Percentiles rank a stretch among this genome's conserved stretches.
phyloP scores from a whole-genome alignment of 1,139 yeast genomes.

The Blastobotrys capitulatus region DNA sequence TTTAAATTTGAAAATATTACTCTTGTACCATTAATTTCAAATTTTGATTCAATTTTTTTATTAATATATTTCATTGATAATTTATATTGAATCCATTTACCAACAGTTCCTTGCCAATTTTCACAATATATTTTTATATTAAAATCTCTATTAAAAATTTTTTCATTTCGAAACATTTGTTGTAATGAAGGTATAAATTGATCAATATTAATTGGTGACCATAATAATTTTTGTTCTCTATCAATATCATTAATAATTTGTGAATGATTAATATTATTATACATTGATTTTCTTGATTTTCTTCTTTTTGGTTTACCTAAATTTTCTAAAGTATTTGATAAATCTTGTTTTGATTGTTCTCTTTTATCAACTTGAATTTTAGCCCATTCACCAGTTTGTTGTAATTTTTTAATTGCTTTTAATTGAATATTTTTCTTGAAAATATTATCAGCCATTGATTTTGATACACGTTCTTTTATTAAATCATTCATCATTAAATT shows the following conservation, averaged over 20 bases:
- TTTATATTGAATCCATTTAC: constrained; percentile 30
- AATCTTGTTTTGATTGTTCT: constrained; percentile 21
- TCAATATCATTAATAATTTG: constrained; percentile 10
- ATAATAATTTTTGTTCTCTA: constrained; percentile 17
- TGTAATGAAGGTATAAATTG: constrained; percentile 17
- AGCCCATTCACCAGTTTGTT: constrained; percentile 19
- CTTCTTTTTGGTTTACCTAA: constrained; percentile 17
- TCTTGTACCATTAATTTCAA: constrained; percentile 10
- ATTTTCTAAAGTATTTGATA: constrained; percentile 19
- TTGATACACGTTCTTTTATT: constrained; percentile 40
- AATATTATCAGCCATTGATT: constrained; percentile 39
- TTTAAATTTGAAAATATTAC: constrained; percentile 22
- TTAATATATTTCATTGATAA: constrained; percentile 21
- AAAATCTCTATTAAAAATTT: constrained; percentile 17
- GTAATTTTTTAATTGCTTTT: too few relatives aligned
- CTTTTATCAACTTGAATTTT: constrained; percentile 20
- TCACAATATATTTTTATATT: constrained; percentile 22
- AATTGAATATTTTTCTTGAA: constrained; percentile 31
- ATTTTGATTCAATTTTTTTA: constrained; percentile 10
- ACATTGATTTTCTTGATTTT: neutral
- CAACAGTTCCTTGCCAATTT: constrained; percentile 29
- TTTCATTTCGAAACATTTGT: constrained; percentile 12
- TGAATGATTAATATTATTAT: neutral
- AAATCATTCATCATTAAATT: constrained; percentile 57
- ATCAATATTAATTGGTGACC: constrained; percentile 25